Evolutionary conservation across 768 basidiomycete genomes (phyloP).

Genomic region (Kwoniella bestiolae): DNA sequence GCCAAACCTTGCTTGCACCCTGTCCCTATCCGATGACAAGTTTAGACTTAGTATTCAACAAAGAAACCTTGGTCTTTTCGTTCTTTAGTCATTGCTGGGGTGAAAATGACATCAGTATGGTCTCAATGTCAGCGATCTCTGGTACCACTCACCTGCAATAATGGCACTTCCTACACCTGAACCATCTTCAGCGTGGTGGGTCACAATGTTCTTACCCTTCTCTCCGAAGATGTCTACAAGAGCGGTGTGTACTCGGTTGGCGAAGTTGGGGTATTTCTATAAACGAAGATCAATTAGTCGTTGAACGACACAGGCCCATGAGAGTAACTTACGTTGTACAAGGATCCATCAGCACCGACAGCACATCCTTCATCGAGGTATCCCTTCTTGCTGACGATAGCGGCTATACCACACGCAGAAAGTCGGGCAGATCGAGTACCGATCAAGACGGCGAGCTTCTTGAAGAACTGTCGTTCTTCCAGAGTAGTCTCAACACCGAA

Average conservation of each 20-base stretch:
- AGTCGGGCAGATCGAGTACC: conserved; percentile 87
- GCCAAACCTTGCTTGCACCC: neutral
- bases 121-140: neutral
- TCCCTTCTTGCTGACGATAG: conserved; percentile 92
- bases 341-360: conserved; percentile 70
- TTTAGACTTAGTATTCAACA: conserved; percentile 50
- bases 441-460: conserved; percentile 84
- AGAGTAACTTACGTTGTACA: conserved; percentile 76
- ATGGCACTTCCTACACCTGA: conserved; percentile 96
- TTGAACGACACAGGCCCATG: no score
- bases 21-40: neutral
- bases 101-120: conserved; percentile 10
- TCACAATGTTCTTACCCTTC: conserved; percentile 80
- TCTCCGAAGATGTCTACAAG: conserved; percentile 94
- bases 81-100: conserved; percentile 82
- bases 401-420: conserved; percentile 93
- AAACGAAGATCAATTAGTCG: conserved; percentile 2
- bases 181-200: conserved; percentile 85
- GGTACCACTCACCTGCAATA: conserved; percentile 71
- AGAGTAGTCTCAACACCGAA: conserved; percentile 94
- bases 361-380: conserved; percentile 85
- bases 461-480: conserved; percentile 96
- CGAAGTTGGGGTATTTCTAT: conserved; percentile 96
- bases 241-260: conserved; percentile 89
- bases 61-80: conserved; percentile 69